Conservation (phyloP, 768 basidiomycete genomes). For the Fomitopsis serialis region DNA sequence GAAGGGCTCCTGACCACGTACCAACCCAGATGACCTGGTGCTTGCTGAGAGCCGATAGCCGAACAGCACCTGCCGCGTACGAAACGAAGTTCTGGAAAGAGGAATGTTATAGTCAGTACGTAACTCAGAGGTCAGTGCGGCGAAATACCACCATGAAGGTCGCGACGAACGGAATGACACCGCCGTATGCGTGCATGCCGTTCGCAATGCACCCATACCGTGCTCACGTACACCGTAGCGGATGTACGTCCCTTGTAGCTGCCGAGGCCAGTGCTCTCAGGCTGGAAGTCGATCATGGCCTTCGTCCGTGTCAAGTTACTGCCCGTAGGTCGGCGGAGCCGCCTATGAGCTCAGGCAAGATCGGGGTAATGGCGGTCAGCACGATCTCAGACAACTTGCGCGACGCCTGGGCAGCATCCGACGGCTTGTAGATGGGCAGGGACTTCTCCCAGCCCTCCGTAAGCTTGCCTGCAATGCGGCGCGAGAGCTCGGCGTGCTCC, state of each 20-base stretch:
- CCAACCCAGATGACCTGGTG: constrained; percentile 94
- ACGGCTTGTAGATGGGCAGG: constrained; percentile 80
- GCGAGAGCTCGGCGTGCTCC: constrained; percentile 81
- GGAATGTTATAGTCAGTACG: background rate
- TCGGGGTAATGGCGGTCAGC: constrained; percentile 67
- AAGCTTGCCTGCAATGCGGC: constrained; percentile 79
- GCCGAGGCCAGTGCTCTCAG: constrained; percentile 78
- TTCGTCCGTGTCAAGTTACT: constrained; percentile 90
- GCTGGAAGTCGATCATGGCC: constrained; percentile 86
- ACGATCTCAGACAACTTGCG: constrained; percentile 92
- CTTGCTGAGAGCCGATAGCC: constrained; percentile 82
- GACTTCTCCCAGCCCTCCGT: constrained; percentile 83
- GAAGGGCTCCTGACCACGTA: constrained; percentile 31
- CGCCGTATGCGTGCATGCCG: constrained; percentile 86
- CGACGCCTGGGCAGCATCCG: constrained; percentile 82
- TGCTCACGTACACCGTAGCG: constrained; percentile 98
- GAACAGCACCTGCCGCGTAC: constrained; percentile 89
- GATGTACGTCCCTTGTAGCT: constrained; percentile 85
- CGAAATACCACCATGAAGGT: constrained; percentile 72
- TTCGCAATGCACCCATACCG: constrained; percentile 97
- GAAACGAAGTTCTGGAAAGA: constrained; percentile 79
- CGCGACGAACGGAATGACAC: constrained; percentile 83
- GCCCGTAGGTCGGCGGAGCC: constrained; percentile 89
- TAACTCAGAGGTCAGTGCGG: background rate
- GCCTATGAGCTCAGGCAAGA: constrained; percentile 80